A percentile compares a stretch with the other conserved stretches of the same genome.
These are phyloP conservation scores for Amoebophrya sp. DNA, from an alignment of 169 alveolate genomes.

Conservation along the genomic window DNA sequence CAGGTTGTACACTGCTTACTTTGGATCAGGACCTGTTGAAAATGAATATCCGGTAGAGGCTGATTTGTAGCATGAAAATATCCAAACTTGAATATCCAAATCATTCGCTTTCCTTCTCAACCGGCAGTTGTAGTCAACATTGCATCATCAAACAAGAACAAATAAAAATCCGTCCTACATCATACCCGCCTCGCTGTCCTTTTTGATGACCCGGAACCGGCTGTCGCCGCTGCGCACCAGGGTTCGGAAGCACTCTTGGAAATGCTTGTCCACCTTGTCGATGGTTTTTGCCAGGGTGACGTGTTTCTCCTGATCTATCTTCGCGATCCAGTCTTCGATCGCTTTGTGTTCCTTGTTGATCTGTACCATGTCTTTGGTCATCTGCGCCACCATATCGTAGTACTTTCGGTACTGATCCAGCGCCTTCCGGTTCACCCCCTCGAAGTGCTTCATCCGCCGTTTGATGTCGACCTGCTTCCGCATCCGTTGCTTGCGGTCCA, in stretches of 20 bases:
- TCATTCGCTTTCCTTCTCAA: too few species aligned
- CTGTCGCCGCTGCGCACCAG: background rate
- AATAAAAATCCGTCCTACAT: too few species aligned
- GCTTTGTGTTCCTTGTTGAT: background rate
- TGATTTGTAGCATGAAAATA: too few species aligned
- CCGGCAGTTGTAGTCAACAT: too few species aligned
- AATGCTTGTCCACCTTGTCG: conserved; percentile 9
- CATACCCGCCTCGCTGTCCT: too few species aligned
- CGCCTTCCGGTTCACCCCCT: background rate
- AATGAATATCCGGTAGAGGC: too few species aligned
- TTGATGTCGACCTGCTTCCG: background rate
- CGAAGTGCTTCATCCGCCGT: background rate
- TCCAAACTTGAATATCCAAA: too few species aligned
- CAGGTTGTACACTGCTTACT: too few species aligned
- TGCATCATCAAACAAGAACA: too few species aligned
- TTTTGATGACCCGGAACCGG: background rate
- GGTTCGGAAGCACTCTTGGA: background rate
- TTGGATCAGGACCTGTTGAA: too few species aligned
- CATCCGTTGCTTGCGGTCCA: background rate
- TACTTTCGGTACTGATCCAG: background rate
- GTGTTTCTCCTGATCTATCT: background rate
- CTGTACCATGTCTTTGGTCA: background rate
- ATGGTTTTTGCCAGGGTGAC: background rate
- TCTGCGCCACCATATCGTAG: background rate
- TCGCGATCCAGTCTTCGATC: background rate